Evolutionary conservation across 2,329 filamentous ascomycete species (phyloP).

Genomic region (Sporothrix pseudoabietina): DNA sequence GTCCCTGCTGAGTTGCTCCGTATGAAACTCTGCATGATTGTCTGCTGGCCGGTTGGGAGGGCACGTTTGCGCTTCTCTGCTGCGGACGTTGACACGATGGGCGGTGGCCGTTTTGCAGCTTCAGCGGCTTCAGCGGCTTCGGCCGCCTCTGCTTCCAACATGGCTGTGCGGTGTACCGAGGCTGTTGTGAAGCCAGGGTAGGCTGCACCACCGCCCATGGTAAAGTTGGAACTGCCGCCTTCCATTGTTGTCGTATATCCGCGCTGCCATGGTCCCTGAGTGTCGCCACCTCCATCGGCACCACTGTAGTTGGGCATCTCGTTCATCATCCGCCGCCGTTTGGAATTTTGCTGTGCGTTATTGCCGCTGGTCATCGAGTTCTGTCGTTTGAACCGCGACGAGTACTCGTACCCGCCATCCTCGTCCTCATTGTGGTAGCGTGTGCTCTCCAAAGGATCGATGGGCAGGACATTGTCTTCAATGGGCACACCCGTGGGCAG

Average conservation of each 20-base stretch:
- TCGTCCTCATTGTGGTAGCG: conserved; percentile 26
- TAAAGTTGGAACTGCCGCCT: conserved; percentile 56
- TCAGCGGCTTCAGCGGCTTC: conserved; percentile 32
- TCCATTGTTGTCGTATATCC: conserved; percentile 65
- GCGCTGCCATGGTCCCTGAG: conserved; percentile 42
- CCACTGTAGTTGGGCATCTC: conserved; percentile 24
- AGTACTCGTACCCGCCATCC: conserved; percentile 16
- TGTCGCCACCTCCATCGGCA: conserved; percentile 38
- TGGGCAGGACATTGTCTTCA: conserved; percentile 70
- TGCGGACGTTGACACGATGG: not conserved
- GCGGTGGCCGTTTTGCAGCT: conserved; percentile 39
- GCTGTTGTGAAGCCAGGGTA: conserved; percentile 65
- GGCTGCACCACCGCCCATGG: conserved; percentile 48
- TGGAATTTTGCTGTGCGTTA: conserved; percentile 33
- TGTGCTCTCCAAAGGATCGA: conserved; percentile 54
- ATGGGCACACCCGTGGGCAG: conserved; percentile 57
- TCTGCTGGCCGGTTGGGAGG: conserved; percentile 26
- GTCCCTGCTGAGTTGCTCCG: conserved; percentile 22
- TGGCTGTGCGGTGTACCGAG: conserved; percentile 53
- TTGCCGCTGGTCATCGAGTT: not conserved
- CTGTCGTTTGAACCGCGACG: not conserved
- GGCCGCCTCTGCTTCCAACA: conserved; percentile 43
- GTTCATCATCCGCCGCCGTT: conserved; percentile 37
- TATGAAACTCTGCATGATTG: conserved; percentile 27
- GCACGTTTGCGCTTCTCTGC: conserved; percentile 5